These are phyloP conservation scores for Erigeron canadensis DNA, from an alignment of 129 eudicot genomes.

Conservation along the genomic window DNA sequence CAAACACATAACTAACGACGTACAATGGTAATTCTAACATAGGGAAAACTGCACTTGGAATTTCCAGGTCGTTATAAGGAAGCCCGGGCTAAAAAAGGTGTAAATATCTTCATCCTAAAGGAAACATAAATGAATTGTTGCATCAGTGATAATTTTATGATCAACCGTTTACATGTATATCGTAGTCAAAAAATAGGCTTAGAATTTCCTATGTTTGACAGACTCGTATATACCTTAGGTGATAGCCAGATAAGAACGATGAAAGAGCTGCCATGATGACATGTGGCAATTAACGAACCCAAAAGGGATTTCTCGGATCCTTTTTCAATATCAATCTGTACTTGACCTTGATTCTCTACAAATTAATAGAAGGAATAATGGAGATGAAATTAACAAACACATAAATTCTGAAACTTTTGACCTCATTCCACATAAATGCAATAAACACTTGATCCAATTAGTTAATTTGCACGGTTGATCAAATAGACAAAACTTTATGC, in stretches of 20 bases:
- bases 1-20: too few species aligned
- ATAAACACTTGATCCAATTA: too few species aligned
- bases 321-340: conserved; percentile 41
- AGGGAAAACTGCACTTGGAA: conserved; percentile 48
- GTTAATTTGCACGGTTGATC: too few species aligned
- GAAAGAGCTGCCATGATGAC: conserved; percentile 76
- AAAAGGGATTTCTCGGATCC: conserved; percentile 69
- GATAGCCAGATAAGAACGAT: conserved; percentile 77
- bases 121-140: too few species aligned
- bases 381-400: background rate
- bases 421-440: conserved; percentile 7
- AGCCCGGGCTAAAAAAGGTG: conserved; percentile 93
- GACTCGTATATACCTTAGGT: conserved; percentile 58
- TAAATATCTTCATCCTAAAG: conserved; percentile 85
- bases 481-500: too few species aligned
- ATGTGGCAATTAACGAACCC: conserved; percentile 77
- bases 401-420: conserved; percentile 3
- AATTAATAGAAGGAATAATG: background rate
- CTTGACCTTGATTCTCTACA: conserved; percentile 38
- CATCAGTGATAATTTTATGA: too few species aligned
- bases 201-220: conserved; percentile 5
- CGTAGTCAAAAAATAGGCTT: too few species aligned
- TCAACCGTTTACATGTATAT: too few species aligned
- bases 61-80: conserved; percentile 47
- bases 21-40: too few species aligned